These are phyloP conservation scores for Scytalidium sp. DNA, from an alignment of 2,329 filamentous ascomycete genomes.

Conservation along the genomic window DNA sequence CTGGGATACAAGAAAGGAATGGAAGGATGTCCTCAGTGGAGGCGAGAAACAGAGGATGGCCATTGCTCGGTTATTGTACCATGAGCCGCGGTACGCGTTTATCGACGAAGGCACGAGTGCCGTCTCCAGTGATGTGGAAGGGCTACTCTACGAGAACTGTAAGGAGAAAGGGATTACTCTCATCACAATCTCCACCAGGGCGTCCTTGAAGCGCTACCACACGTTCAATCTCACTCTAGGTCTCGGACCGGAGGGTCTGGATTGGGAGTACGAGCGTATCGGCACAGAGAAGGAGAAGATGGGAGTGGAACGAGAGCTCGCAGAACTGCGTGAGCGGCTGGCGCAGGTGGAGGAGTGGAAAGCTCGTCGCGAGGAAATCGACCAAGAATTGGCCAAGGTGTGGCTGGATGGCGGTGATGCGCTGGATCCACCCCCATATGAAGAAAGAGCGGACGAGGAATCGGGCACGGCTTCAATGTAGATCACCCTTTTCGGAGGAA, in stretches of 20 bases:
- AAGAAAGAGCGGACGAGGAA: background rate
- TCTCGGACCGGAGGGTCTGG: slow-evolving; percentile 73
- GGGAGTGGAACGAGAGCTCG: slow-evolving; percentile 85
- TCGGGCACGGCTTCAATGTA: slow-evolving; percentile 4
- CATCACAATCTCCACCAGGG: slow-evolving; percentile 93
- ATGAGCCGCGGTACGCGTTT: slow-evolving; percentile 91
- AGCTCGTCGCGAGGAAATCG: slow-evolving; percentile 73
- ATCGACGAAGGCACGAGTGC: slow-evolving; percentile 95
- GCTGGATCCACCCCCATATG: slow-evolving; percentile 2
- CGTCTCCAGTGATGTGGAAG: slow-evolving; percentile 92
- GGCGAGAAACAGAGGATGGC: slow-evolving; percentile 97
- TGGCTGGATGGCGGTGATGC: slow-evolving; percentile 25
- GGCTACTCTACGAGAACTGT: slow-evolving; percentile 85
- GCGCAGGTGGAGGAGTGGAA: slow-evolving; percentile 84
- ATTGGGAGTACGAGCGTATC: slow-evolving; percentile 92
- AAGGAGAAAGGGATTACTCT: slow-evolving; percentile 93
- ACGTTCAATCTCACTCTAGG: slow-evolving; percentile 86
- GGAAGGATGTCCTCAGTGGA: slow-evolving; percentile 96
- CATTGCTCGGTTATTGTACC: slow-evolving; percentile 86
- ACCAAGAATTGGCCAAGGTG: slow-evolving; percentile 63
- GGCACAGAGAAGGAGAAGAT: slow-evolving; percentile 92
- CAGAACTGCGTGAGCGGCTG: slow-evolving; percentile 77
- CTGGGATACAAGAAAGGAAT: slow-evolving; percentile 95
- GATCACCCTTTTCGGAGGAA: too few relatives aligned
- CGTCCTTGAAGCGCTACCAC: slow-evolving; percentile 93